Evolutionary conservation across 108 stramenopile genomes (phyloP).

Genomic region (Bacterosira constricta): DNA sequence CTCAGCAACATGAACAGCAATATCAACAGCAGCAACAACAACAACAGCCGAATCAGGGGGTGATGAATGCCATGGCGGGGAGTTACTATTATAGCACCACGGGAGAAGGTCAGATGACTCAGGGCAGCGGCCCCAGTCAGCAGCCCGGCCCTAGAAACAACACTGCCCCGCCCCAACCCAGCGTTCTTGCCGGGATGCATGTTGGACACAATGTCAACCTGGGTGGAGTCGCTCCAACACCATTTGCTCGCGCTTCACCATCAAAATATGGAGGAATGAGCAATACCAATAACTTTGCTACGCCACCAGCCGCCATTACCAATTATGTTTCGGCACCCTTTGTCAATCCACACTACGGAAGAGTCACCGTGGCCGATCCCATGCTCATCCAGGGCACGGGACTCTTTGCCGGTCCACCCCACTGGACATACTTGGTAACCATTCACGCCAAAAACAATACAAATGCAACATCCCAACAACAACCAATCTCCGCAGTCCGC

Average conservation of each 20-base stretch:
- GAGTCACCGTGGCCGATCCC: slow-evolving; percentile 66
- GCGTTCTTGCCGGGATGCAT: slow-evolving; percentile 43
- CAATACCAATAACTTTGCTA: slow-evolving; percentile 16
- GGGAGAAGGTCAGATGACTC: slow-evolving; percentile 44
- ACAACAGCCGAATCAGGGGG: slow-evolving; percentile 33
- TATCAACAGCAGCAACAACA: slow-evolving; percentile 41
- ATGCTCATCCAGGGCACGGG: slow-evolving; percentile 66
- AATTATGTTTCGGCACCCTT: slow-evolving; percentile 49
- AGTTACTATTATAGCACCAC: slow-evolving; percentile 41
- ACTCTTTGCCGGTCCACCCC: slow-evolving; percentile 63
- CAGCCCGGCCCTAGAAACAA: neutral
- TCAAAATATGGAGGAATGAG: too few species aligned
- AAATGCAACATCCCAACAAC: slow-evolving; percentile 17
- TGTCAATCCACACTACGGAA: slow-evolving; percentile 55
- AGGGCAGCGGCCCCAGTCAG: neutral
- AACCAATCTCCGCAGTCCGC: slow-evolving; percentile 64
- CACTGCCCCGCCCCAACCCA: slow-evolving; percentile 17
- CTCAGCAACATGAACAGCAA: neutral
- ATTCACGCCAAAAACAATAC: slow-evolving; percentile 38
- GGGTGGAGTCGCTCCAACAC: slow-evolving; percentile 30
- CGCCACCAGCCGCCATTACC: neutral
- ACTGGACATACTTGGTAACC: slow-evolving; percentile 84
- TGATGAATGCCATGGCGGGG: slow-evolving; percentile 45
- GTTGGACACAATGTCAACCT: slow-evolving; percentile 37
- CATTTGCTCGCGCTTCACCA: slow-evolving; percentile 7